Evolutionary conservation across 1,284 basidiomycete species (phyloP).

Genomic region (Puccinia hordei): DNA sequence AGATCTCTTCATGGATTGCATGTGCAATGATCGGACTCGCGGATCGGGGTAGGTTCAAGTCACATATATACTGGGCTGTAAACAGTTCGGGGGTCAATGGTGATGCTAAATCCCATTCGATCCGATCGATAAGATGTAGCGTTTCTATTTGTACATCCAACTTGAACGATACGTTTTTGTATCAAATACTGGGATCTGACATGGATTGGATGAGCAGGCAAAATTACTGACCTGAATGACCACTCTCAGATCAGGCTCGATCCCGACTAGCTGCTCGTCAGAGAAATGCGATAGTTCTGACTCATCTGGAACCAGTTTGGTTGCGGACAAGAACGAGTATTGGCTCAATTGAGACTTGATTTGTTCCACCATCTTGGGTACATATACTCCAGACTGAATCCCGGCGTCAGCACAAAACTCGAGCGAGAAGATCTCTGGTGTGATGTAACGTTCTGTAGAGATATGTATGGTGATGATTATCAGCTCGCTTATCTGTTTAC

Average conservation of each 20-base stretch:
- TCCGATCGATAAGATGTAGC: constrained; percentile 85
- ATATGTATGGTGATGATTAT: neutral
- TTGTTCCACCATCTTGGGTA: constrained; percentile 75
- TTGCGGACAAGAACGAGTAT: constrained; percentile 73
- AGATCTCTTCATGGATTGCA: constrained; percentile 89
- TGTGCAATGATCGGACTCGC: constrained; percentile 84
- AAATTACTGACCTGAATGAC: constrained; percentile 74
- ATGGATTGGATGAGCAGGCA: neutral
- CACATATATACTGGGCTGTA: constrained; percentile 75
- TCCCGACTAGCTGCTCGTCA: constrained; percentile 54
- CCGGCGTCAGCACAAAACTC: constrained; percentile 87
- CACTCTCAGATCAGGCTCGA: constrained; percentile 70
- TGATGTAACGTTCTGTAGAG: constrained; percentile 67
- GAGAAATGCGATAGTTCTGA: constrained; percentile 52
- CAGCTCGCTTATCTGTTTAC: neutral
- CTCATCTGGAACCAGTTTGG: constrained; percentile 62
- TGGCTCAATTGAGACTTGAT: constrained; percentile 90
- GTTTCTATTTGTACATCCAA: constrained; percentile 97
- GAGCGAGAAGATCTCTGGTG: constrained; percentile 78
- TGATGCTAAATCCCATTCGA: constrained; percentile 97
- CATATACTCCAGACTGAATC: constrained; percentile 70
- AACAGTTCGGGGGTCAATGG: constrained; percentile 82
- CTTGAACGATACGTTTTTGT: constrained; percentile 61
- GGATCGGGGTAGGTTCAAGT: constrained; percentile 85
- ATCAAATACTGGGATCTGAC: constrained; percentile 4